phyloP scores from a whole-genome alignment of 2,329 filamentous ascomycete genomes.

The Paecilomyces formosus region DNA sequence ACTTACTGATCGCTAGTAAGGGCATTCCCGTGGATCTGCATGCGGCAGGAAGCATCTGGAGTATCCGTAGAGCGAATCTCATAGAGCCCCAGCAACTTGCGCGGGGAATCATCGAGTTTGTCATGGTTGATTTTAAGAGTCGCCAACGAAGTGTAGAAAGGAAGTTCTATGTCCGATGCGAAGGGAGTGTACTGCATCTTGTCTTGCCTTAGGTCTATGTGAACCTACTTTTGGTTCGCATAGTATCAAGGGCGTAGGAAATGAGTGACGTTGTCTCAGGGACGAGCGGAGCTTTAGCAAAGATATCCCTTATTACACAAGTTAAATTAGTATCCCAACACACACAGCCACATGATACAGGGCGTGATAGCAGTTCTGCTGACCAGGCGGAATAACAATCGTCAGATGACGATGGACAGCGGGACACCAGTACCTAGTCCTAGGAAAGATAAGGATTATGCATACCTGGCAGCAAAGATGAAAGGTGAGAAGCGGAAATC shows the following conservation, averaged over 20 bases:
- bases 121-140: slow-evolving; percentile 93
- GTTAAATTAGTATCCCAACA: not conserved
- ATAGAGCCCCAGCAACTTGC: slow-evolving; percentile 79
- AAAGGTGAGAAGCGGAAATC: not conserved
- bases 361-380: not conserved
- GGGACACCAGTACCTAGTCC: not conserved
- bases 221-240: slow-evolving; percentile 1
- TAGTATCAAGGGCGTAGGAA: not conserved
- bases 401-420: not conserved
- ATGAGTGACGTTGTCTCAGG: not conserved
- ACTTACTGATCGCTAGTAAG: slow-evolving; percentile 75
- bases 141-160: slow-evolving; percentile 91
- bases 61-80: slow-evolving; percentile 67
- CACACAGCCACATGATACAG: not conserved
- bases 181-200: slow-evolving; percentile 76
- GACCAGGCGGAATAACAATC: not conserved
- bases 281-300: not conserved
- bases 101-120: slow-evolving; percentile 89
- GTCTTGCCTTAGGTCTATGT: not conserved
- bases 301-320: not conserved
- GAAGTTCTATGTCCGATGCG: slow-evolving; percentile 86
- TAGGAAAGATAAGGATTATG: not conserved
- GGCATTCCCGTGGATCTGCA: slow-evolving; percentile 84
- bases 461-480: not conserved
- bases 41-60: slow-evolving; percentile 70